Base-by-base conservation (phyloP, 1,139 yeast genomes). In the Blastobotrys proliferans region DNA sequence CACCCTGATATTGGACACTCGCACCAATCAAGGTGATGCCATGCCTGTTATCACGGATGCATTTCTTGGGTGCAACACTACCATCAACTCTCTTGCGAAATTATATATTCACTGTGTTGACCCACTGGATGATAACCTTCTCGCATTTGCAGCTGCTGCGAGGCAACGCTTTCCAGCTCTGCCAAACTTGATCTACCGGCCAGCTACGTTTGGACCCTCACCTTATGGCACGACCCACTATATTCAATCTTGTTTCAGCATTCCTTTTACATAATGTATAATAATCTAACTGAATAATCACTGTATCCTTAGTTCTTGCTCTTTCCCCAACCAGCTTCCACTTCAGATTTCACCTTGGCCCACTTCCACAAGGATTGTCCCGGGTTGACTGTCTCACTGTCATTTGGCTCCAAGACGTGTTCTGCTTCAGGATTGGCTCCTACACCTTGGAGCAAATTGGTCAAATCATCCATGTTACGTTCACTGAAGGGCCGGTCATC, bases 331-430 rank as follows among this genome's bases (percentile, higher is more conserved):
- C 9, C 16, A 3, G n/a, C n/a, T 21, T 10, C 3, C 9, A 21
- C 30, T 11, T 27, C 22, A 4, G 26, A 32, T 11, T 19, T 25
- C 16, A 36, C 17, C 16, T 10, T 39, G 10, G 10, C 13, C 82
- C 83, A 78, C 54, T 71, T 72, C 75, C 79, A 79, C 38, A 72
- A 54, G 3, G 27, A 20, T 19, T 17, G 11, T 17, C 68, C 68
- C 1, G 83, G 83, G 57, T 79, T 79, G 45, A 79, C 67, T 28
- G 73, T 53, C 53, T 79, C 83, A 44, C 70, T 69, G 35, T 76
- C 74, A 49, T 64, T 63, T 5, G 51, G 45, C 2, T 50, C 47
- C 25, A 58, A 55, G 48, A 63, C n/a, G n/a, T n/a, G 68, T 32
- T 60, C 51, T 17, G 77, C 77, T 22, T 66, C 57, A 43, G 31